Conservation (phyloP, 2,329 filamentous ascomycete genomes). For the Calonectria multiphialidica region DNA sequence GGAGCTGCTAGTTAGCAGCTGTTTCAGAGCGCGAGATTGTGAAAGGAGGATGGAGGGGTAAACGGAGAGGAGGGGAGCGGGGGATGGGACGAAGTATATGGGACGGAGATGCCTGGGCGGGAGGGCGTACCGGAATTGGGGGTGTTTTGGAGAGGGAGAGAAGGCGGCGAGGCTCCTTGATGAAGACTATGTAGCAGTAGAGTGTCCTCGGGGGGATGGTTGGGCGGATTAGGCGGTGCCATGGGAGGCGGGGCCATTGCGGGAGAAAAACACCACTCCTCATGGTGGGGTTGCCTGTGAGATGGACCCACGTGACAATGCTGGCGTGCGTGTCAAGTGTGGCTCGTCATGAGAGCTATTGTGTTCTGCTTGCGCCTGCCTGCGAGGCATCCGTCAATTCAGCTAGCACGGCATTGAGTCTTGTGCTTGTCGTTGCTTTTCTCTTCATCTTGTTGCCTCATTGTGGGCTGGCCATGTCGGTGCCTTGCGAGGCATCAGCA, state of each 20-base stretch:
- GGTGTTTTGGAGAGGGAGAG: constrained; percentile 18
- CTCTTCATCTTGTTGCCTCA: not conserved
- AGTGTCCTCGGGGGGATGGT: constrained; percentile 36
- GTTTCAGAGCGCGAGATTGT: constrained; percentile 17
- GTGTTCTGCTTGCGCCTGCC: constrained; percentile 9
- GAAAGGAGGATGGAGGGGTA: not conserved
- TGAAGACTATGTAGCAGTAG: constrained; percentile 23
- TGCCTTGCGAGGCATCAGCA: not conserved
- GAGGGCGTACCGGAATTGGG: constrained; percentile 32
- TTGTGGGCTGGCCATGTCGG: not conserved
- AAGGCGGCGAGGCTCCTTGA: constrained; percentile 36
- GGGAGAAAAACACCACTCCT: constrained; percentile 49
- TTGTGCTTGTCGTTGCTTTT: not conserved
- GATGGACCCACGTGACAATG: constrained; percentile 48
- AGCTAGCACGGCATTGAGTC: not conserved
- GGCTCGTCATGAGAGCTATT: constrained; percentile 20
- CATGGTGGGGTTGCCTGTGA: constrained; percentile 49
- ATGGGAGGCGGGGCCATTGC: constrained; percentile 43
- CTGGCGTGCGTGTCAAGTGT: constrained; percentile 36
- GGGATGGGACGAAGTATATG: not conserved
- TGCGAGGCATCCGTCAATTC: constrained; percentile 14
- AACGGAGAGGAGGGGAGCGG: not conserved
- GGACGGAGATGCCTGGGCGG: not conserved
- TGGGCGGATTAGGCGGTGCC: constrained; percentile 26
- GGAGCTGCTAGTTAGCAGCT: constrained; percentile 42